Evolutionary conservation across 1,284 basidiomycete species (phyloP).

Genomic region (Phaffia rhodozyma): DNA sequence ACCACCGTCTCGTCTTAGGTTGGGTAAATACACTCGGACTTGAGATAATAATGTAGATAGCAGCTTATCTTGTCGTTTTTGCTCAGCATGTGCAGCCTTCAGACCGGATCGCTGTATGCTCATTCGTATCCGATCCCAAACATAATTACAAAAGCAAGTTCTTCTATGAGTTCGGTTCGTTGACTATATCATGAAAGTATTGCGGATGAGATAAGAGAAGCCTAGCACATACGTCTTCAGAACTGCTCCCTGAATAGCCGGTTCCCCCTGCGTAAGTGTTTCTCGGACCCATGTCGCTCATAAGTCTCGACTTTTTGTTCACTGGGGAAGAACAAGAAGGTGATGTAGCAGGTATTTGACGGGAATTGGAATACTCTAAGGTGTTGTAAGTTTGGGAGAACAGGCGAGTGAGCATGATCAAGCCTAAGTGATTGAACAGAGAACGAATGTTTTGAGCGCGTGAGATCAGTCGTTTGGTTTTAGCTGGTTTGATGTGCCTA

Average conservation of each 20-base stretch:
- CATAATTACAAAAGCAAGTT: too few relatives aligned
- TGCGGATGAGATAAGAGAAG: not conserved
- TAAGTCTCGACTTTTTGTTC: constrained; percentile 21
- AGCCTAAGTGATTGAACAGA: not conserved
- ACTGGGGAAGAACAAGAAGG: not conserved
- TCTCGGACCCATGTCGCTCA: not conserved
- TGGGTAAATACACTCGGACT: constrained; percentile 66
- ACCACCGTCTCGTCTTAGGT: constrained; percentile 55
- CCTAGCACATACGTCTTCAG: constrained; percentile 59
- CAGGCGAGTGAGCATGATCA: constrained; percentile 25
- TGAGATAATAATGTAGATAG: constrained; percentile 53
- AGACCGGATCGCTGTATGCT: constrained; percentile 56
- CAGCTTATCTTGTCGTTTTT: constrained; percentile 55
- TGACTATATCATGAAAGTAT: too few relatives aligned
- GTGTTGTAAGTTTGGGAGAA: constrained; percentile 36
- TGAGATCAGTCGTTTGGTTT: too few relatives aligned
- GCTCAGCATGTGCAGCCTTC: constrained; percentile 55
- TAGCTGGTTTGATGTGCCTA: too few relatives aligned
- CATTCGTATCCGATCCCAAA: not conserved
- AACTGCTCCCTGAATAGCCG: constrained; percentile 65
- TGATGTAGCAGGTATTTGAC: not conserved
- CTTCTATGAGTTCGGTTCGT: too few relatives aligned
- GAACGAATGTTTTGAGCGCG: too few relatives aligned
- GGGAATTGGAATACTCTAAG: not conserved
- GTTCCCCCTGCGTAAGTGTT: constrained; percentile 39